phyloP scores from a whole-genome alignment of 2,329 filamentous ascomycete genomes.

The Aspergillus transmontanensis region DNA sequence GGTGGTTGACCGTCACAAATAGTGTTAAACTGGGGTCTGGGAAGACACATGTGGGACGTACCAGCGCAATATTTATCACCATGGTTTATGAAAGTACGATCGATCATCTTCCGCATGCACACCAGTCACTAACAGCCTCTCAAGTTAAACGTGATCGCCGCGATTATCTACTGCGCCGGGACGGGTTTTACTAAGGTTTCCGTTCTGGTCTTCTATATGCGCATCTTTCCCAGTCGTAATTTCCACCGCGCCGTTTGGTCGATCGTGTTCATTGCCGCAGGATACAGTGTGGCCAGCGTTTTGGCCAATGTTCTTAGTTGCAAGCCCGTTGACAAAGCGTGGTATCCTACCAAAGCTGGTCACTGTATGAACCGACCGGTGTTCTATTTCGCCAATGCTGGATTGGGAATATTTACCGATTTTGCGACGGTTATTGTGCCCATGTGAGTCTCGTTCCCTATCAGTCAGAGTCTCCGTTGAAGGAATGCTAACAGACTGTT shows the following conservation, averaged over 20 bases:
- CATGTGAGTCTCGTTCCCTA: conserved; percentile 23
- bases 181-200: conserved; percentile 36
- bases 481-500: background rate
- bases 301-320: conserved; percentile 32
- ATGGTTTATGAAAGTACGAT: conserved; percentile 25
- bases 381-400: conserved; percentile 34
- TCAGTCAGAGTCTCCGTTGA: background rate
- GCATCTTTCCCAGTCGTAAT: conserved; percentile 31
- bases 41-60: conserved; percentile 34
- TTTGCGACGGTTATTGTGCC: conserved; percentile 32
- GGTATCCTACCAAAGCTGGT: conserved; percentile 26
- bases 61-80: conserved; percentile 22
- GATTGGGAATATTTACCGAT: conserved; percentile 32
- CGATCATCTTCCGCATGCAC: background rate
- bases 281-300: conserved; percentile 30
- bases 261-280: conserved; percentile 27
- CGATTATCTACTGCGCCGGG: conserved; percentile 32
- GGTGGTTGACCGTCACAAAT: background rate
- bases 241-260: conserved; percentile 28
- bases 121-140: background rate
- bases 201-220: conserved; percentile 32
- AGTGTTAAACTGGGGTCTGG: conserved; percentile 33
- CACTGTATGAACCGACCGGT: conserved; percentile 31
- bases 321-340: conserved; percentile 27
- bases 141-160: conserved; percentile 31